Percentiles rank a stretch among this genome's conserved stretches.
These are phyloP conservation scores for Fomitopsis schrenkii DNA, from an alignment of 1,284 basidiomycete genomes.

Conservation along the genomic window DNA sequence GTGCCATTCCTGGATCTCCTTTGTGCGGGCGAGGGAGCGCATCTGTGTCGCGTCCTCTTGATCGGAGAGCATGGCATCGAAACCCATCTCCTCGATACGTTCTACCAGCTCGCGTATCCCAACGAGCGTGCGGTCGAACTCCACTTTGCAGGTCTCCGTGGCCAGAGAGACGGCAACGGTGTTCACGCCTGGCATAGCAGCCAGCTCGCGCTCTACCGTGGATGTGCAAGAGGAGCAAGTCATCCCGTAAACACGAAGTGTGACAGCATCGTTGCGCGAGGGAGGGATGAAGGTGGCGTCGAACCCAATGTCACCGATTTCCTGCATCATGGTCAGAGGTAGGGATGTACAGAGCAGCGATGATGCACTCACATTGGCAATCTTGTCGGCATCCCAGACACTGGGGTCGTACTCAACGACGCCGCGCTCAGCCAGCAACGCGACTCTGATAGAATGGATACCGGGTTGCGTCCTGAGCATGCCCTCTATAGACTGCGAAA, in stretches of 20 bases:
- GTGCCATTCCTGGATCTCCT: constrained; percentile 91
- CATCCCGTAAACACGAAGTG: constrained; percentile 87
- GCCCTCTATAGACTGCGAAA: constrained; percentile 80
- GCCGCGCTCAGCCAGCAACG: constrained; percentile 90
- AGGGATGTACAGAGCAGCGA: neutral
- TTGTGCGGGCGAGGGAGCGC: constrained; percentile 85
- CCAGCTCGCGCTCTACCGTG: constrained; percentile 72
- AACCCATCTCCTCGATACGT: constrained; percentile 84
- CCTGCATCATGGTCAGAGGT: constrained; percentile 39
- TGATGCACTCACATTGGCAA: constrained; percentile 59
- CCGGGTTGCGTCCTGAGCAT: constrained; percentile 84
- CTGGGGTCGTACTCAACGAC: constrained; percentile 85
- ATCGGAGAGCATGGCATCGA: constrained; percentile 86
- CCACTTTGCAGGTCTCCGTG: constrained; percentile 71
- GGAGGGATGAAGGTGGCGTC: constrained; percentile 76
- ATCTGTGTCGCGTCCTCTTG: constrained; percentile 85
- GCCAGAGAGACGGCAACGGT: constrained; percentile 70
- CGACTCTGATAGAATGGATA: constrained; percentile 87
- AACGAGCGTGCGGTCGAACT: constrained; percentile 73
- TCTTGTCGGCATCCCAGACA: constrained; percentile 78
- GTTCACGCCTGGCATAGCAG: constrained; percentile 71
- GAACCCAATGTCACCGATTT: constrained; percentile 92
- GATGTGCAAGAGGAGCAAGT: constrained; percentile 82
- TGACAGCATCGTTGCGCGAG: constrained; percentile 59
- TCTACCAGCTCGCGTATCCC: constrained; percentile 85